Base-by-base conservation (phyloP, 2,329 filamentous ascomycete species). In the Ceratocystis ficicola region DNA sequence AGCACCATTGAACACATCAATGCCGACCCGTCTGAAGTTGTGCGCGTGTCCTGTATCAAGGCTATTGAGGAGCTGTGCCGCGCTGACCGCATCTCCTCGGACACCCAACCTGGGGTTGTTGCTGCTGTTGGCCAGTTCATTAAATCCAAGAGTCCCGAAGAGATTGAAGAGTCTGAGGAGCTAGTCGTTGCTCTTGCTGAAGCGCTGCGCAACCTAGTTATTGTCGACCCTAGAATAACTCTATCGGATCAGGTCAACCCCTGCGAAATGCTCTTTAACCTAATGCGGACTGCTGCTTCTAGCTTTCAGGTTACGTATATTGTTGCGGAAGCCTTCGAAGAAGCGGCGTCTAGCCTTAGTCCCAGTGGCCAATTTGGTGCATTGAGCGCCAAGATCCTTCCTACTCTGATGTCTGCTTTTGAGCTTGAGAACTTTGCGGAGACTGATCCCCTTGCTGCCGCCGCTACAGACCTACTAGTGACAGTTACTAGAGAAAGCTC, bases 231-330 rank as follows among this genome's bases (percentile, higher is more conserved):
- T 2, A 80, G 81, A 17, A 84, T 94, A 64, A 86, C 89, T 25
- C 81, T 96, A 25, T 84, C 86, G 0, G 83, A 82, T 15, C 86
- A 88, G 12, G 83, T 87, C 59, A 83, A 86, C 66, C 90, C 93
- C 25, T 79, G 96, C 5, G 88, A 94, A 71, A 79, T 92, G 15
- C 83, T 99, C 7, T 97, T 99, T 77, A 84, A 88, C 64, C 84
- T 97, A 68, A 93, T 91, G 25, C 94, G 90, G 74, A 86, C 92
- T 72, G 91, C 91, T 32, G 89, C 93, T 0, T 85, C 83, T 68
- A 97, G 95, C 76, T 95, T 95, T 77, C 92, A 96, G 74, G 83
- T 96, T 60, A 90, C 87, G 0, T 87, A 92, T 77, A 79, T 96
- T 63, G 88, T 97, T 28, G 88, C 85, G 44, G 94, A 99, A 75